Percentiles rank a stretch among this genome's conserved stretches.
phyloP scores from a whole-genome alignment of 1,284 basidiomycete genomes.

The Fomitopsis schrenkii region DNA sequence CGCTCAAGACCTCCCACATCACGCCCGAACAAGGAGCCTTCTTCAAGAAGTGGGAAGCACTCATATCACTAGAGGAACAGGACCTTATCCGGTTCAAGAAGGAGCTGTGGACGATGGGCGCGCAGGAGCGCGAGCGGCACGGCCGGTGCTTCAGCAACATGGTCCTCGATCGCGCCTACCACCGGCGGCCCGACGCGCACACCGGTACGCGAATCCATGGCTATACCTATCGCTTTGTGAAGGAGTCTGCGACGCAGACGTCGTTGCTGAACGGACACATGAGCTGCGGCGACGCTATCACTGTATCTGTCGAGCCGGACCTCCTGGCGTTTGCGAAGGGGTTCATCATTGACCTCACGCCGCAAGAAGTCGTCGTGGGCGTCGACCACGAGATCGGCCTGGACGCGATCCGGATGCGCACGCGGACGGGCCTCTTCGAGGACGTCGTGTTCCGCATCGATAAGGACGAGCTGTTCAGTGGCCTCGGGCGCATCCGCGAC shows the following conservation, averaged over 20 bases:
- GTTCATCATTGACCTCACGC: constrained; percentile 73
- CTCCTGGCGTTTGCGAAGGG: constrained; percentile 83
- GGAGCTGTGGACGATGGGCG: constrained; percentile 93
- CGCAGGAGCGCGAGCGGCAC: constrained; percentile 70
- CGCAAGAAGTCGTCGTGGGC: constrained; percentile 66
- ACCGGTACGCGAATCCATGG: constrained; percentile 40
- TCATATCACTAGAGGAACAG: constrained; percentile 87
- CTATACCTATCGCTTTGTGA: constrained; percentile 65
- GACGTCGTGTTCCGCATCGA: constrained; percentile 80
- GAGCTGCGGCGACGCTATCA: constrained; percentile 76
- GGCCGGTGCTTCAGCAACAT: constrained; percentile 84
- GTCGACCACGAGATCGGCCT: constrained; percentile 78
- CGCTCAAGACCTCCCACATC: constrained; percentile 79
- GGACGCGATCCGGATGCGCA: constrained; percentile 43
- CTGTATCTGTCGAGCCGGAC: constrained; percentile 80
- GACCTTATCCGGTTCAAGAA: constrained; percentile 81
- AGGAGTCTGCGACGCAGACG: constrained; percentile 15
- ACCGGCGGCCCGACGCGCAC: constrained; percentile 16
- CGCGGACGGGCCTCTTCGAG: constrained; percentile 19
- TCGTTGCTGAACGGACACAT: constrained; percentile 81
- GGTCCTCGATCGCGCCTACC: constrained; percentile 50
- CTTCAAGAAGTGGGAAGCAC: constrained; percentile 88
- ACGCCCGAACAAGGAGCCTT: constrained; percentile 68
- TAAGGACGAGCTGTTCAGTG: constrained; percentile 86
- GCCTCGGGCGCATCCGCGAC: constrained; percentile 85